phyloP scores from a whole-genome alignment of 345 rosid species.

The Citrus glauca region DNA sequence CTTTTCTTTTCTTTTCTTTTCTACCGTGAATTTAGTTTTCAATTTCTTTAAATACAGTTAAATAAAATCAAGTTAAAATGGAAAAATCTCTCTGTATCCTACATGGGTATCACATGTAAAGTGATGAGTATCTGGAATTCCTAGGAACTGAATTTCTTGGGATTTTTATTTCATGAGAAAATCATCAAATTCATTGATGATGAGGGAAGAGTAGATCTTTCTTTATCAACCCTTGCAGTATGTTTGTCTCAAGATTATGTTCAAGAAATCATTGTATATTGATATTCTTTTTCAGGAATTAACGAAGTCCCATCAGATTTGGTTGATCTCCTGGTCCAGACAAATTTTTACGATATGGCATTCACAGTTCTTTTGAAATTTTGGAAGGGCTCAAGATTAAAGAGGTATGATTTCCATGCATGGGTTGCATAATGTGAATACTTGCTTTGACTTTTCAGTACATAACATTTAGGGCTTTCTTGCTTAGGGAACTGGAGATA shows the following conservation, averaged over 20 bases:
- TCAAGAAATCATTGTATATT: conserved; percentile 7
- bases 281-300: conserved; percentile 36
- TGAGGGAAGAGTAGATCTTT: not conserved
- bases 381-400: conserved; percentile 72
- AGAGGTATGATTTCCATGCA: conserved; percentile 40
- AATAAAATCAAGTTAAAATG: too few species aligned
- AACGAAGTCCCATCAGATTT: conserved; percentile 58
- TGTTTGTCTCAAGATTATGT: not conserved
- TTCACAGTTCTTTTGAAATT: conserved; percentile 74
- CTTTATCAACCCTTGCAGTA: not conserved
- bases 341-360: conserved; percentile 79
- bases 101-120: not conserved
- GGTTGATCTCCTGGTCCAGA: conserved; percentile 73
- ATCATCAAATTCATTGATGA: not conserved
- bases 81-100: not conserved
- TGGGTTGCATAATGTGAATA: conserved; percentile 13
- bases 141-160: not conserved
- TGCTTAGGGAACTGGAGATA: conserved; percentile 77
- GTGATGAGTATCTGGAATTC: not conserved
- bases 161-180: not conserved
- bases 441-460: conserved; percentile 14
- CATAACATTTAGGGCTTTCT: conserved; percentile 16
- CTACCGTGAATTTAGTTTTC: not conserved
- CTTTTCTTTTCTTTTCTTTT: not conserved
- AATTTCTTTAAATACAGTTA: not conserved